Conservation (phyloP, 106 monocot genomes). For the Dioscorea zingiberensis region DNA sequence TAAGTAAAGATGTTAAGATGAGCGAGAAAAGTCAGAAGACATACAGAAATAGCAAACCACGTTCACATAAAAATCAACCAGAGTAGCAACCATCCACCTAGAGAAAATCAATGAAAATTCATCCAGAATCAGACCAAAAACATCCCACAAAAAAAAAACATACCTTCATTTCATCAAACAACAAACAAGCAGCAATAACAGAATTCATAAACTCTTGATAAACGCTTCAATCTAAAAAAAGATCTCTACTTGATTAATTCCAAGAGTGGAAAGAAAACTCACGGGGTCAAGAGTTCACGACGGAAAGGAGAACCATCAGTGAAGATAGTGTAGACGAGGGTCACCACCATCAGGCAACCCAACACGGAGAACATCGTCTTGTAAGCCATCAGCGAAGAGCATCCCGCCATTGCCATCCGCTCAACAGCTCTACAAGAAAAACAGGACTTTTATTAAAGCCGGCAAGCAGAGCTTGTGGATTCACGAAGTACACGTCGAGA, state of each 20-base stretch:
- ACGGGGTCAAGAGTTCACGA: constrained; percentile 73
- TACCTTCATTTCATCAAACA: constrained; percentile 2
- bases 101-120: too few species aligned
- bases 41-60: constrained; percentile 76
- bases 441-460: too few species aligned
- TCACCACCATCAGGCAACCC: constrained; percentile 60
- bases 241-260: too few species aligned
- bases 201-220: too few species aligned
- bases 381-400: constrained; percentile 17
- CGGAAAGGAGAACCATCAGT: constrained; percentile 90
- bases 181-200: too few species aligned
- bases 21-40: neutral
- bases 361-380: constrained; percentile 41
- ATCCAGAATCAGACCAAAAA: too few species aligned
- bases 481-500: too few species aligned
- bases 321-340: constrained; percentile 57
- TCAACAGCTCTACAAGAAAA: too few species aligned
- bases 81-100: constrained; percentile 58
- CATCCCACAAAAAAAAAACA: too few species aligned
- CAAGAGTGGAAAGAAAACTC: constrained; percentile 13
- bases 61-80: constrained; percentile 86
- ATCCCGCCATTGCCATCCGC: constrained; percentile 21
- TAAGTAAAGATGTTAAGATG: too few species aligned
- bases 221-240: too few species aligned
- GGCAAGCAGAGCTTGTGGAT: too few species aligned